Conservation (phyloP, 2,329 filamentous ascomycete genomes). For the Ophiostoma quercus region DNA sequence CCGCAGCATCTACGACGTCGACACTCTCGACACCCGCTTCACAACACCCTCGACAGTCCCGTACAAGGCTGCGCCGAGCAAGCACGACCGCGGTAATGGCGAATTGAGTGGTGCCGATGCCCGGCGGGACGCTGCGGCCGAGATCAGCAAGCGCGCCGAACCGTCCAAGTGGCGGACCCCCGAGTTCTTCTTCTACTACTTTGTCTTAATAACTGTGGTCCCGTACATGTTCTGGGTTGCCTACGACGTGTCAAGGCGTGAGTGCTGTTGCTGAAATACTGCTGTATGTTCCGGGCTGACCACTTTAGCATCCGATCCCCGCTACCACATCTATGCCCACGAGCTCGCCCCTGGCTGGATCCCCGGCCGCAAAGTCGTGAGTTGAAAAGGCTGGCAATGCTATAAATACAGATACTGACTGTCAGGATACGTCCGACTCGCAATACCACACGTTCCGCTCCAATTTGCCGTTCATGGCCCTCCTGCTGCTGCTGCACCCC, state of each 20-base stretch:
- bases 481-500: constrained; percentile 73
- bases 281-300: not conserved
- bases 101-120: constrained; percentile 32
- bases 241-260: constrained; percentile 78
- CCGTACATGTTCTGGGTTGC: constrained; percentile 90
- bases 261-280: constrained; percentile 29
- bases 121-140: constrained; percentile 19
- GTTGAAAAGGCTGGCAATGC: constrained; percentile 29
- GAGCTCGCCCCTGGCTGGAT: constrained; percentile 83
- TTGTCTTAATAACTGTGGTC: constrained; percentile 60
- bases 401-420: not conserved
- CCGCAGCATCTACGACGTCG: constrained; percentile 47
- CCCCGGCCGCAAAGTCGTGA: constrained; percentile 78
- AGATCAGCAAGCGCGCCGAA: constrained; percentile 39
- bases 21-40: constrained; percentile 46
- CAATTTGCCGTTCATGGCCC: constrained; percentile 75
- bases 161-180: constrained; percentile 76
- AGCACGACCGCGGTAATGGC: constrained; percentile 32
- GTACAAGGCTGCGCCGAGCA: constrained; percentile 51
- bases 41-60: constrained; percentile 63
- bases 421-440: constrained; percentile 79
- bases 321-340: constrained; percentile 67
- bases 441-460: constrained; percentile 82
- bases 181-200: constrained; percentile 80
- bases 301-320: constrained; percentile 66